Evolutionary conservation across 495 filamentous ascomycete species (phyloP), one percentile per base, ranked within the genome.

Genomic region (Bacidia rubella): DNA sequence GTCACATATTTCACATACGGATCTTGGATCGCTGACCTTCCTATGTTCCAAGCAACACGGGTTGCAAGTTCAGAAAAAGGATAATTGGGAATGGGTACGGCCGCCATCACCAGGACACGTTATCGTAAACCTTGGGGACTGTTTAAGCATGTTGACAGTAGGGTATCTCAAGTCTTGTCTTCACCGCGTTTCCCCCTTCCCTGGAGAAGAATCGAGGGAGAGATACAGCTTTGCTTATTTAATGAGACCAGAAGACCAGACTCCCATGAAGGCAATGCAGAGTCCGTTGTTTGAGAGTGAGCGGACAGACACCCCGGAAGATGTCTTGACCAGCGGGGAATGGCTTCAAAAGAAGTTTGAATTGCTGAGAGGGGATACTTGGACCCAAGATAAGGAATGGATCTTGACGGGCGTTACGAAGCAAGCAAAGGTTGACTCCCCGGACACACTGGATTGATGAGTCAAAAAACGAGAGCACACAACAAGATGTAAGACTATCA

Each of bases 11-110:
- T 74, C 73, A 65, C 76, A 80, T 65, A 80, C 77, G 44, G 77
- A 80, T 65, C 72, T 78, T 61, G 71, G 72, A 62, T 72, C 70
- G 32, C 65, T 79, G 51, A 79, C 77, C 7, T 61, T 78, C 22
- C 72, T 80, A 11, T 78, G 77, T 68, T 67, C 62, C 51, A 66
- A 73, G 60, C 68, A 78, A 62, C 74, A 70, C 71, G 76, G 76
- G 15, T 72, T 81, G 38, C 76, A 81, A 60, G 66, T 79, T 52
- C 69, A 44, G 17, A 7, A 20, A 44, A 9, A 44, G 9, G 17
- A n/a, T 9, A 66, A 72, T 57, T 76, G 76, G 70, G 71, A 67
- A 21, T 79, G 71, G 62, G 71, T 81, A 21, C 68, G 59, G 53
- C 75, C 76, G 12, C 64, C 64, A 53, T 56, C 62, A 1, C 7